Evolutionary conservation across 1,284 basidiomycete species (phyloP).

Genomic region (Thecaphora frezii): DNA sequence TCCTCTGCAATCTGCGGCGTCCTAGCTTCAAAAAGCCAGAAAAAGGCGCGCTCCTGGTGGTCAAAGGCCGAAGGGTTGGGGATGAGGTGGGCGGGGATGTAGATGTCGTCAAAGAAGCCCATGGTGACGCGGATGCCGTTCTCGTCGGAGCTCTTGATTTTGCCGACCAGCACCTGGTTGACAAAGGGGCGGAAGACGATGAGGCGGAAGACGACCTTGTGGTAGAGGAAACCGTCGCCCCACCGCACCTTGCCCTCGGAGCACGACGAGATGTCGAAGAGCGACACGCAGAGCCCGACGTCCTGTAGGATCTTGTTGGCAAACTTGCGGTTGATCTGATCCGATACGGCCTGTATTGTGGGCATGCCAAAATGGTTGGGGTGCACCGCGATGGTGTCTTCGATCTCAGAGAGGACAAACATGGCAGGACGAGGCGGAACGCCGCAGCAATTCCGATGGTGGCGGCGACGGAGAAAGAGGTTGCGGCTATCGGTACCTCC

Average conservation of each 20-base stretch:
- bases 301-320: constrained; percentile 89
- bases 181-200: constrained; percentile 88
- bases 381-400: constrained; percentile 77
- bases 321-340: constrained; percentile 87
- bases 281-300: constrained; percentile 83
- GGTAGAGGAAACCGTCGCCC: constrained; percentile 91
- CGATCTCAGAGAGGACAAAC: constrained; percentile 49
- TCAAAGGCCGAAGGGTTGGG: constrained; percentile 73
- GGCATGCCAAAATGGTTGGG: constrained; percentile 74
- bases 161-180: constrained; percentile 85
- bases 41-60: constrained; percentile 59
- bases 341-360: constrained; percentile 71
- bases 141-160: constrained; percentile 73
- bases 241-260: constrained; percentile 90
- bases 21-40: constrained; percentile 60
- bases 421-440: too few species aligned
- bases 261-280: constrained; percentile 81
- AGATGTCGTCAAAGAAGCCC: constrained; percentile 92
- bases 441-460: too few species aligned
- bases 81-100: constrained; percentile 70
- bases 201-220: constrained; percentile 88
- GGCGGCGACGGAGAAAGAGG: too few species aligned
- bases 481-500: too few species aligned
- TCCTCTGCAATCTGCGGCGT: constrained; percentile 44
- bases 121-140: constrained; percentile 71